Base-by-base conservation (phyloP, 176 grass and related monocot species). In the Oryza rufipogon region DNA sequence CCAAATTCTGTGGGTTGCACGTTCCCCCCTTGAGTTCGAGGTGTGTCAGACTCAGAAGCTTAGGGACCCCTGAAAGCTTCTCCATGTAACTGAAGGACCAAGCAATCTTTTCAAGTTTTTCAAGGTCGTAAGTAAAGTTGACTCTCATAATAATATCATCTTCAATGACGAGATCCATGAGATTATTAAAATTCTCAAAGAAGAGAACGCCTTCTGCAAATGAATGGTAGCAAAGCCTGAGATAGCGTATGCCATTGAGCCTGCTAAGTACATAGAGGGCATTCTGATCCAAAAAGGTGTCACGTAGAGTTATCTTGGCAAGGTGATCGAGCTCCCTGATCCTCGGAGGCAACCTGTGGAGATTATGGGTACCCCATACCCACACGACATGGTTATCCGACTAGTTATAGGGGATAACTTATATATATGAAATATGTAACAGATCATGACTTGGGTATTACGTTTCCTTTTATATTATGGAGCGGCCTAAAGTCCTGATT, bases 41-140 rank as follows among this genome's bases (percentile, higher is more conserved):
- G 66, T 11, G 13, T 5, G 6, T 51, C 32, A 81, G 66, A 10
- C 20, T 28, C 8, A 0, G 13, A 9, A 81, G 79, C 30, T 10
- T 58, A 44, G 23, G 10, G 26, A 39, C 17, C 46, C 78, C 46
- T 5, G 19, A 70, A 69, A 81, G 46, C 7, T 11, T 39, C 3
- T 70, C 16, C 79, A 81, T 81, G 65, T 19, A 28, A 15, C 0
- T 16, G 66, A 83, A 83, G 66, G 81, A 83, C 81, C 71, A 82
- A n/a, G 20, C 51, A 0, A 83, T 66, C 71, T 23, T 75, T 8
- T 36, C 11, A 6, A 83, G n/a, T n/a, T n/a, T n/a, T n/a, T n/a
- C n/a, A n/a, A n/a, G n/a, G n/a, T n/a, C n/a, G n/a, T n/a, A n/a
- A n/a, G n/a, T n/a, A n/a, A n/a, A n/a, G n/a, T n/a, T n/a, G 49